Evolutionary conservation across 2,329 filamentous ascomycete species (phyloP), one percentile per base, ranked within the genome.

Genomic region (Ceratocystis colombiana): DNA sequence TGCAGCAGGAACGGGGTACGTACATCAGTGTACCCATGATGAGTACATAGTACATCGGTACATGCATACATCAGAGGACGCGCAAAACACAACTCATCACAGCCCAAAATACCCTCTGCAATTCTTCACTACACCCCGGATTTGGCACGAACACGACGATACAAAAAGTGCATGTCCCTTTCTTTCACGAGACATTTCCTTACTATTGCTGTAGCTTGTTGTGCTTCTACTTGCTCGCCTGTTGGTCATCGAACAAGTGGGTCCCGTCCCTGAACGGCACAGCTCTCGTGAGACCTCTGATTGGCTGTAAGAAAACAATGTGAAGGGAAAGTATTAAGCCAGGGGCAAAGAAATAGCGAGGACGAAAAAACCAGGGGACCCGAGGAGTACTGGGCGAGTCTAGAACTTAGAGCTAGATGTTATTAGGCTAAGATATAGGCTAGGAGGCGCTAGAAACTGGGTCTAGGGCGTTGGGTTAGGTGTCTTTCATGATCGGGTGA

Each of bases 211-310:
- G 0, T 4, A 12, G 37, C 37, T 41, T 41, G 37, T 41, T 41
- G 37, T 15, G 10, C 10, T 4, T 15, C 10, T 15, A 15, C 22
- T 22, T 53, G 7, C 48, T 50, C 4, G n/a, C 20, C 25, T 25
- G 48, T 12, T 10, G 3, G 20, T 10, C 48, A 15, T 53, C 20
- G 8, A 28, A 53, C 20, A 53, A 53, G 48, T 53, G 48, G 48
- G 22, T 28, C 55, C 28, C 3, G 55, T 37, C 55, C 55, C 55
- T 59, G 55, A 37, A 59, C 55, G 55, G 55, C 55, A 17, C 55
- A 59, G 55, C 12, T 30, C n/a, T n/a, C 33, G 17, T 4, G 25
- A n/a, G 30, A n/a, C 28, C 15, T 15, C 17, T 37, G 15, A 59
- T 59, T 59, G 55, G 55, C 55, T 59, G 30, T 8, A 3, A 25